Conservation (phyloP, 805 yeast genomes). For the Yarrowia deformans region DNA sequence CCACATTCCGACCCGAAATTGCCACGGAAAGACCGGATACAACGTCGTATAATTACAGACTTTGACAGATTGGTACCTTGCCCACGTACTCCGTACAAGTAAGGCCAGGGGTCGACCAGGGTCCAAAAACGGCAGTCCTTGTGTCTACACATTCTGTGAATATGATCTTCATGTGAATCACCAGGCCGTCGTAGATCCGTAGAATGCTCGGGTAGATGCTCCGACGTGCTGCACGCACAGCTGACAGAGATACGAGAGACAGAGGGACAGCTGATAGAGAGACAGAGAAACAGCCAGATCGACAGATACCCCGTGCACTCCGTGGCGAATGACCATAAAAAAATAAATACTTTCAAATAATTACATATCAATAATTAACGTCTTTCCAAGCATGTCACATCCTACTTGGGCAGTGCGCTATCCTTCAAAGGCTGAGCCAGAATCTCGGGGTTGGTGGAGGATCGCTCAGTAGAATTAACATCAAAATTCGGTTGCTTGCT, state of each 20-base stretch:
- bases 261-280: too few species aligned
- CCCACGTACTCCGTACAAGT: not conserved
- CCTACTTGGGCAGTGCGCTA: slow-evolving; percentile 15
- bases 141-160: not conserved
- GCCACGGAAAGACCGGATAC: not conserved
- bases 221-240: not conserved
- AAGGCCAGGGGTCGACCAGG: not conserved
- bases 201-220: not conserved
- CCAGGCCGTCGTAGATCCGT: not conserved
- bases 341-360: slow-evolving; percentile 10
- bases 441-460: not conserved
- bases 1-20: not conserved
- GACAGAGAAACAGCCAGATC: too few species aligned
- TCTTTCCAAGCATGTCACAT: not conserved
- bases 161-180: not conserved
- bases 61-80: not conserved
- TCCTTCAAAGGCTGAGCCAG: slow-evolving; percentile 22
- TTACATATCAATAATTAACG: not conserved
- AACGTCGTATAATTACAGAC: not conserved
- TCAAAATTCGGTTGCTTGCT: slow-evolving; percentile 15
- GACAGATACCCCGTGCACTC: too few species aligned
- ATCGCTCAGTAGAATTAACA: slow-evolving; percentile 7
- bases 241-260: too few species aligned
- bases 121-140: not conserved
- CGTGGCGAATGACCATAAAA: too few species aligned